Evolutionary conservation across 2,329 filamentous ascomycete species (phyloP).

Genomic region (Hypoxylon sp.): DNA sequence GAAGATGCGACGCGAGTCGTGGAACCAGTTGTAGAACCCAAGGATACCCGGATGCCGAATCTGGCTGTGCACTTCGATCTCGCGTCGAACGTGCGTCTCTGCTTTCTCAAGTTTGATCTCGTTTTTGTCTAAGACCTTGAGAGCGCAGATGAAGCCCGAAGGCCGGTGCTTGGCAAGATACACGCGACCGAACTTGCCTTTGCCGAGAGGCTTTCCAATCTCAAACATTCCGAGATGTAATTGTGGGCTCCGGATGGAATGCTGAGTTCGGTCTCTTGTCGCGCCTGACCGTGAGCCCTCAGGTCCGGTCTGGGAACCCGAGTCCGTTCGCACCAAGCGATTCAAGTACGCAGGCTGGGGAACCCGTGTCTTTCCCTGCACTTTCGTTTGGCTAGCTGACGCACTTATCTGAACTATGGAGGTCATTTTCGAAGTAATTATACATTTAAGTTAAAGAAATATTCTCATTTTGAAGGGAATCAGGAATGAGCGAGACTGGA

Average conservation of each 20-base stretch:
- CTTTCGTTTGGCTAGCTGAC: background rate
- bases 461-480: background rate
- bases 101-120: slow-evolving; percentile 82
- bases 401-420: background rate
- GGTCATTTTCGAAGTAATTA: background rate
- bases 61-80: slow-evolving; percentile 91
- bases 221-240: slow-evolving; percentile 90
- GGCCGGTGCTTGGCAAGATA: slow-evolving; percentile 84
- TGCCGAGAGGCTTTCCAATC: slow-evolving; percentile 86
- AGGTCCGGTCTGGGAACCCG: background rate
- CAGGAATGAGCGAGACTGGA: background rate
- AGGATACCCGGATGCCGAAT: slow-evolving; percentile 87
- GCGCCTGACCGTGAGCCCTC: background rate
- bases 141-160: slow-evolving; percentile 84
- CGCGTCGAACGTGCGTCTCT: slow-evolving; percentile 86
- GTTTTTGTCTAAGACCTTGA: slow-evolving; percentile 87
- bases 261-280: background rate
- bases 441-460: background rate
- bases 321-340: background rate
- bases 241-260: background rate
- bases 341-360: slow-evolving; percentile 1
- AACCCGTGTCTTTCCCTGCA: background rate
- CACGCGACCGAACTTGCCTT: slow-evolving; percentile 88
- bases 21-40: slow-evolving; percentile 86
- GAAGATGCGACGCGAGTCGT: slow-evolving; percentile 88